Base-by-base conservation (phyloP, 306 rosid genomes). In the Astragalus glycyphyllos region DNA sequence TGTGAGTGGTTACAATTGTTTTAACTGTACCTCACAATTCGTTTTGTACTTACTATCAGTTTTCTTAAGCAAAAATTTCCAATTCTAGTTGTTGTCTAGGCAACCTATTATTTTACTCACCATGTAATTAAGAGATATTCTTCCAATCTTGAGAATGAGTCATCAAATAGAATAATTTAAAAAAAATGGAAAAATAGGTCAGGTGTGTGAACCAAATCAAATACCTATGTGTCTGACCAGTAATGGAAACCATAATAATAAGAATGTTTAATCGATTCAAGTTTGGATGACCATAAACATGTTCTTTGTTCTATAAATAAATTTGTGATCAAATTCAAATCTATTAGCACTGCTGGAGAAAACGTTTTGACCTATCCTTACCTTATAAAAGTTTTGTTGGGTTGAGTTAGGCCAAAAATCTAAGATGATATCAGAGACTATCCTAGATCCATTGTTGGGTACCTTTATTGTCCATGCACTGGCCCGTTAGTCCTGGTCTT, bases 51-150 rank as follows among this genome's bases (percentile, higher is more conserved):
- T 20, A 0, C 23, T 20, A 20, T 20, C 23, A 20, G 1, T 20
- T 20, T 20, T 20, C 23, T 20, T 20, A 20, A 20, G 49, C 48
- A 45, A 7, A 55, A 11, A 26, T 58, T 72, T 54, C 46, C 35
- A 14, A 45, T 51, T 63, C 47, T 10, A 29, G 35, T 31, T 34
- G 56, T 41, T 63, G 16, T 51, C 65, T 26, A 14, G 56, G 37
- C 35, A 53, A 53, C 23, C 41, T 65, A 11, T 50, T 23, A 23
- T 42, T 74, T 63, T 61, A 34, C 69, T 47, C 66, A 11, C 77
- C 63, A 7, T 62, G 71, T 41, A 29, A 61, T n/a, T 32, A 16
- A 61, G 37, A 51, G 41, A 72, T 32, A 11, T 57, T 8, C 32
- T 60, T 71, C 66, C 34, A 35, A 23, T 35, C 75, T 23, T 54